Conservation (phyloP, 192 early-diverging fungal genomes). For the Rhizoclosmatium sp. region DNA sequence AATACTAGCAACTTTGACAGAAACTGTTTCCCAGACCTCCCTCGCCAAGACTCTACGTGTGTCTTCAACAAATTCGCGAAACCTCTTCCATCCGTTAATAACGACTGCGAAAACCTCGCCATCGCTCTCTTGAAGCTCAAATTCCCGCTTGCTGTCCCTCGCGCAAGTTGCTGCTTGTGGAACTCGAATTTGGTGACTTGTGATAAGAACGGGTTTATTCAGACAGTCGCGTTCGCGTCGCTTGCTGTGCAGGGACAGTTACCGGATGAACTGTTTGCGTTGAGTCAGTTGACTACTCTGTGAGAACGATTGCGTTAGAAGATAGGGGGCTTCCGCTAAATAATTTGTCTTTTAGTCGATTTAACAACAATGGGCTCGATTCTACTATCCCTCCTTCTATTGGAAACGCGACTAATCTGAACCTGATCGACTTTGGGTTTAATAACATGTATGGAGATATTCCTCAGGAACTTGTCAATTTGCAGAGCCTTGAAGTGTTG, state of each 20-base stretch:
- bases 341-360: neutral
- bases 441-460: conserved; percentile 1
- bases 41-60: neutral
- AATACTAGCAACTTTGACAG: neutral
- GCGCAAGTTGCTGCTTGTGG: neutral
- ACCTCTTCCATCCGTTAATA: neutral
- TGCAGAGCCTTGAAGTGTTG: neutral
- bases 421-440: neutral
- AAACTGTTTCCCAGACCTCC: neutral
- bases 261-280: conserved; percentile 7
- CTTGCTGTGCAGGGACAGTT: neutral
- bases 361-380: neutral
- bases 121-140: neutral
- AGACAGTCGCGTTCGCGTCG: neutral
- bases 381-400: conserved; percentile 8
- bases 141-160: neutral
- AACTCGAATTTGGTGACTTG: neutral
- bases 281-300: conserved; percentile 1
- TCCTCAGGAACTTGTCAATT: neutral
- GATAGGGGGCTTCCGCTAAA: neutral
- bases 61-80: conserved; percentile 1
- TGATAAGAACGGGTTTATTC: neutral
- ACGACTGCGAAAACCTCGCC: conserved; percentile 9
- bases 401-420: conserved; percentile 7
- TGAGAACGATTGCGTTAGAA: neutral